Evolutionary conservation across 805 yeast genomes (phyloP).

Genomic region (Cyberlindnera xylosilytica): DNA sequence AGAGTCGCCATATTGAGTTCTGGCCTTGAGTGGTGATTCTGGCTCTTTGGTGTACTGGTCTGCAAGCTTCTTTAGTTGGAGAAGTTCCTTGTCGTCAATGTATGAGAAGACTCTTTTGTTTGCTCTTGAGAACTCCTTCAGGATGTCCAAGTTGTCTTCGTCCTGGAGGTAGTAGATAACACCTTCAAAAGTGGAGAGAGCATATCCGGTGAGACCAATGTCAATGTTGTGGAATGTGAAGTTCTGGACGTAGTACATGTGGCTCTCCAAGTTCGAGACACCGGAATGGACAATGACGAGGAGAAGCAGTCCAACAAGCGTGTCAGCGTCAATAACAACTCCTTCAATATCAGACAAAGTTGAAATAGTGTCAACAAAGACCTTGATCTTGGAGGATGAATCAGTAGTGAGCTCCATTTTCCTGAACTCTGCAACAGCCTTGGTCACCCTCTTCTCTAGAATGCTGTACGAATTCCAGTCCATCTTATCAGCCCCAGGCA

Average conservation of each 20-base stretch:
- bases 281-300: constrained; percentile 66
- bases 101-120: constrained; percentile 56
- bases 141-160: constrained; percentile 32
- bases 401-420: constrained; percentile 44
- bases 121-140: constrained; percentile 39
- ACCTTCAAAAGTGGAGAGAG: constrained; percentile 80
- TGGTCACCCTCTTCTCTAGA: constrained; percentile 42
- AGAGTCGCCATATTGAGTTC: constrained; percentile 66
- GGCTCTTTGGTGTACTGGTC: constrained; percentile 24
- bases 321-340: constrained; percentile 71
- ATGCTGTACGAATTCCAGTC: constrained; percentile 27
- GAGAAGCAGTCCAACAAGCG: constrained; percentile 66
- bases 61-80: constrained; percentile 24
- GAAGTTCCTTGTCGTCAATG: constrained; percentile 35
- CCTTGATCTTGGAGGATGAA: constrained; percentile 44
- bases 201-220: constrained; percentile 68
- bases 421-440: constrained; percentile 52
- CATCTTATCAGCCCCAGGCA: constrained; percentile 31
- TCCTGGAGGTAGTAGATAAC: constrained; percentile 63
- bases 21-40: constrained; percentile 32
- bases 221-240: constrained; percentile 50
- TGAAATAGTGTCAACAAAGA: constrained; percentile 50
- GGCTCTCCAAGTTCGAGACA: constrained; percentile 56
- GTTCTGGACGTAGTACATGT: constrained; percentile 60
- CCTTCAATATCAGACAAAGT: constrained; percentile 39